These are phyloP conservation scores for Termitomyces sp. DNA, from an alignment of 768 basidiomycete species.

Conservation along the genomic window DNA sequence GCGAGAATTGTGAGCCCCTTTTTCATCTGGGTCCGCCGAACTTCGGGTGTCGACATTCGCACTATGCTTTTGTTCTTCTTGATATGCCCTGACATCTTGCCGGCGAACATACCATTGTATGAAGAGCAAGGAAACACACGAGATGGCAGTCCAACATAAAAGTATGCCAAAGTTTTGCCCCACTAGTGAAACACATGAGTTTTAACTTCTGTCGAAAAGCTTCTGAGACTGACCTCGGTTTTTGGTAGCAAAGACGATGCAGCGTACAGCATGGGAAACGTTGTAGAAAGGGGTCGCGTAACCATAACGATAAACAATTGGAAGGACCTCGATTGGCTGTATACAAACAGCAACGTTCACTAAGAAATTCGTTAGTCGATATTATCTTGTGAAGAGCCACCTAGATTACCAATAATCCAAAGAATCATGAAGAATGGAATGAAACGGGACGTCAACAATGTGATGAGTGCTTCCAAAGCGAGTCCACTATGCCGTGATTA, in stretches of 20 bases:
- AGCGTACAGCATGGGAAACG: conserved; percentile 51
- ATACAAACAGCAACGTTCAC: conserved; percentile 58
- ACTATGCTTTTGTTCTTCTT: background rate
- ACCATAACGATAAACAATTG: conserved; percentile 57
- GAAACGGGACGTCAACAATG: conserved; percentile 49
- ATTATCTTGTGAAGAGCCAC: background rate
- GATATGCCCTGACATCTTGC: conserved; percentile 7
- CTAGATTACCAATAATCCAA: conserved; percentile 54
- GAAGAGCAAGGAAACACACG: conserved; percentile 45
- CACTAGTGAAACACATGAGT: conserved; percentile 27
- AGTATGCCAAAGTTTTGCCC: conserved; percentile 59
- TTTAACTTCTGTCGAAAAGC: background rate
- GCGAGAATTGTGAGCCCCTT: background rate
- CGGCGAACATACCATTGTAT: conserved; percentile 38
- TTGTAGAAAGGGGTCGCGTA: conserved; percentile 73
- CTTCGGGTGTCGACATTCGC: background rate
- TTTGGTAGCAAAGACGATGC: conserved; percentile 63
- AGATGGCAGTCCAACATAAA: conserved; percentile 48
- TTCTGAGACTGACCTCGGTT: conserved; percentile 14
- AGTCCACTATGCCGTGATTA: conserved; percentile 47
- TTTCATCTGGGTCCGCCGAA: background rate
- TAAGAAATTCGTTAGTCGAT: conserved; percentile 13
- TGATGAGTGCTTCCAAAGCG: conserved; percentile 57
- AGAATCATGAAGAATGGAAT: conserved; percentile 60
- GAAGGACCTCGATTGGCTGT: conserved; percentile 54